Percentiles rank a stretch among this genome's conserved stretches.
Conservation (phyloP, 495 filamentous ascomycete species). For the Tuber borchii region DNA sequence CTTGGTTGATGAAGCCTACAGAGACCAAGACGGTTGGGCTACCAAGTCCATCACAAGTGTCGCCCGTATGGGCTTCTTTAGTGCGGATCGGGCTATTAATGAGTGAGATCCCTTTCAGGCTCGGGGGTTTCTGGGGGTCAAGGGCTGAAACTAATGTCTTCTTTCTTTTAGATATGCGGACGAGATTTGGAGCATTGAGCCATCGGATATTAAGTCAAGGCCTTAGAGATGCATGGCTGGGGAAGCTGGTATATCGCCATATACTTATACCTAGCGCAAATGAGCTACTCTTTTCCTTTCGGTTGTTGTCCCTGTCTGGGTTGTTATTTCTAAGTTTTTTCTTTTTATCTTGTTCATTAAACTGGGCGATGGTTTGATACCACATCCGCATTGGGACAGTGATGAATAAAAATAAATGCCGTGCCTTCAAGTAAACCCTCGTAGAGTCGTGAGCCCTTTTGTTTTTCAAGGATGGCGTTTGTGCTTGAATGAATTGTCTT, state of each 20-base stretch:
- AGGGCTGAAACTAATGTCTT: background rate
- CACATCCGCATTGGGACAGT: background rate
- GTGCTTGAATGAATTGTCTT: background rate
- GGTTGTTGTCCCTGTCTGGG: background rate
- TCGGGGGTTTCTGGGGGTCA: background rate
- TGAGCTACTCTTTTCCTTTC: background rate
- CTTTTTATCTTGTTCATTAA: background rate
- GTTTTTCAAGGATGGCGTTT: background rate
- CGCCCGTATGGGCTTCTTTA: slow-evolving; percentile 94
- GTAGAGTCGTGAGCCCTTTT: background rate
- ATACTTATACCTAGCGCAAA: background rate
- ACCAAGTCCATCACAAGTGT: slow-evolving; percentile 83
- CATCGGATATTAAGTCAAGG: slow-evolving; percentile 40
- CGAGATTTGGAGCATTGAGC: slow-evolving; percentile 92
- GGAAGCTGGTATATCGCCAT: background rate
- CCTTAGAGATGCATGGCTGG: background rate
- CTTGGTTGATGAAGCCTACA: slow-evolving; percentile 83
- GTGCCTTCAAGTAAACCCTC: background rate
- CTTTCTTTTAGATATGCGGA: slow-evolving; percentile 58
- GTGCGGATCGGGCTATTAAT: slow-evolving; percentile 88
- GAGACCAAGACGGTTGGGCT: slow-evolving; percentile 84
- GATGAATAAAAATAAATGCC: background rate
- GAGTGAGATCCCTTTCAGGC: slow-evolving; percentile 51
- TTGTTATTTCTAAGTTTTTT: slow-evolving; percentile 1
- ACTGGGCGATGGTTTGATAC: background rate